A percentile compares a stretch with the other conserved stretches of the same genome.
phyloP scores from a whole-genome alignment of 495 filamentous ascomycete species.

The Hamigera avellanea region DNA sequence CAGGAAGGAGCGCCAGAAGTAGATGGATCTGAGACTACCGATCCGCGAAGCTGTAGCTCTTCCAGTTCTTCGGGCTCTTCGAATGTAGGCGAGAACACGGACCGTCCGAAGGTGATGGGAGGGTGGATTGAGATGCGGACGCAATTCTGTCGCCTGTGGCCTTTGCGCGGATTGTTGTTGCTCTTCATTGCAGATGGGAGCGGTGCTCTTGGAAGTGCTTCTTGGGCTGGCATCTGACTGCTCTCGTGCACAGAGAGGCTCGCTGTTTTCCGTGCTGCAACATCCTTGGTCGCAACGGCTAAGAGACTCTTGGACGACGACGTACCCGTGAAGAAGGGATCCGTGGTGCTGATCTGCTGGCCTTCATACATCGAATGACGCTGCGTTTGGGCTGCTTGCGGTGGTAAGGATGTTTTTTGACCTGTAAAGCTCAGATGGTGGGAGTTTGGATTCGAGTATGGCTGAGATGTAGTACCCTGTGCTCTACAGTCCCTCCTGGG shows the following conservation, averaged over 20 bases:
- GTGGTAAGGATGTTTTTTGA: constrained; percentile 13
- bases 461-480: background rate
- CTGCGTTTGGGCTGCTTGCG: constrained; percentile 19
- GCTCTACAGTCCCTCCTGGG: constrained; percentile 7
- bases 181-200: constrained; percentile 29
- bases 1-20: constrained; percentile 2
- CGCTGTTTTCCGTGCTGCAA: constrained; percentile 7
- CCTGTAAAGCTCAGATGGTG: constrained; percentile 5
- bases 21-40: constrained; percentile 6
- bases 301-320: constrained; percentile 7
- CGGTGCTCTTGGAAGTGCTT: constrained; percentile 4
- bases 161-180: constrained; percentile 24
- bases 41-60: constrained; percentile 13
- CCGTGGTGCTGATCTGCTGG: constrained; percentile 13
- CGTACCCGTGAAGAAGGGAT: constrained; percentile 20
- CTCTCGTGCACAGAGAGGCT: constrained; percentile 8
- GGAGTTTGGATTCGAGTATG: constrained; percentile 6
- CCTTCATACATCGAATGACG: constrained; percentile 15
- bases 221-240: constrained; percentile 11
- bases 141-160: constrained; percentile 36
- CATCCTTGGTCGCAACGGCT: background rate
- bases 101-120: constrained; percentile 24
- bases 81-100: constrained; percentile 24
- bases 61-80: constrained; percentile 28
- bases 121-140: constrained; percentile 39